Conservation (phyloP, 805 yeast genomes). For the Lipomyces sp. region DNA sequence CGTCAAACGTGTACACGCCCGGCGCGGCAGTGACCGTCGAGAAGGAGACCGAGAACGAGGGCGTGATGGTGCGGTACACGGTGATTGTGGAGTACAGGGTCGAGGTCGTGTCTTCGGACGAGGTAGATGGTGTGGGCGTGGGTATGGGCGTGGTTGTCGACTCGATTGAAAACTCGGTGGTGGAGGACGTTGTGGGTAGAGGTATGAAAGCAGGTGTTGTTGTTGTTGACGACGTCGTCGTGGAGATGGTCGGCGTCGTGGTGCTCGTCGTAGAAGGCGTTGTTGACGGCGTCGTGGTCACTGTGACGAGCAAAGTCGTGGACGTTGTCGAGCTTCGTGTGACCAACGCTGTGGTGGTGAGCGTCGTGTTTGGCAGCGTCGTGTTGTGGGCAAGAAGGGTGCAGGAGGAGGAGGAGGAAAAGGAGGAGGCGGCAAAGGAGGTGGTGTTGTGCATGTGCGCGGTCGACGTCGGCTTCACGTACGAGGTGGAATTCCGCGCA, state of each 20-base stretch:
- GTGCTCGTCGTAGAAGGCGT: constrained; percentile 9
- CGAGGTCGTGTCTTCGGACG: constrained; percentile 10
- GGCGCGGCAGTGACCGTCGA: constrained; percentile 17
- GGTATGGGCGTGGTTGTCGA: neutral
- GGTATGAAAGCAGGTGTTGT: constrained; percentile 1
- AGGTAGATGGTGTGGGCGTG: constrained; percentile 7
- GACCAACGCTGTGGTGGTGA: neutral
- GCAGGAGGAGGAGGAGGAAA: neutral
- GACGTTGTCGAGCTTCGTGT: neutral
- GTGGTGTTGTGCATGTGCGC: neutral
- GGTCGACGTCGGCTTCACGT: neutral
- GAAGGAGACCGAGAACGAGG: constrained; percentile 13
- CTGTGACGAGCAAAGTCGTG: neutral
- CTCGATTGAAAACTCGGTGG: no score
- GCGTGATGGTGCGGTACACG: constrained; percentile 19
- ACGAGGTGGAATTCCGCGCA: neutral
- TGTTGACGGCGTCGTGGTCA: neutral
- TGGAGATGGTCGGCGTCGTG: constrained; percentile 4
- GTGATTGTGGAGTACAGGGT: constrained; percentile 21
- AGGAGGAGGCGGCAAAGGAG: neutral
- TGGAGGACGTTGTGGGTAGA: constrained; percentile 1
- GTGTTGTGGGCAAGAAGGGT: neutral
- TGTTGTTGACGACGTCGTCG: constrained; percentile 4
- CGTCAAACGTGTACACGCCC: constrained; percentile 13
- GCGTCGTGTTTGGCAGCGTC: no score